Conservation (phyloP, 106 monocot species). For the Platanthera guangdongensis region DNA sequence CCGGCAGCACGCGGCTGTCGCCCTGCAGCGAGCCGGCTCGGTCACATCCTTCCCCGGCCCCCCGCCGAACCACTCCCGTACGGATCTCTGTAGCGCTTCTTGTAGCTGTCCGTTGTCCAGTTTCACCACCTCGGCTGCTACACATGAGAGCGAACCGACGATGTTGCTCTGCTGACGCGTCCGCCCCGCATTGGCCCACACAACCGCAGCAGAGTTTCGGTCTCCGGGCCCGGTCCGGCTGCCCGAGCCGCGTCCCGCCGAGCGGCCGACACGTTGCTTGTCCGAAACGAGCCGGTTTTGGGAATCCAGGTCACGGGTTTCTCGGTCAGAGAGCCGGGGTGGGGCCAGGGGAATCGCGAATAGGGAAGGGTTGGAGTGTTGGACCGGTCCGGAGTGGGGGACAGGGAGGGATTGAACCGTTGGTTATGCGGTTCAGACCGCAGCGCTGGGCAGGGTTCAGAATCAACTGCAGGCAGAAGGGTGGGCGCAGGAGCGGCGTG, state of each 20-base stretch:
- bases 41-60: constrained; percentile 1
- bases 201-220: background rate
- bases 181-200: background rate
- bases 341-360: constrained; percentile 2
- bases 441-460: background rate
- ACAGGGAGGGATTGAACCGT: background rate
- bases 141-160: constrained; percentile 8
- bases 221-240: background rate
- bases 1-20: constrained; percentile 8
- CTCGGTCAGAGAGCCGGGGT: constrained; percentile 2
- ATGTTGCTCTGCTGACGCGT: background rate
- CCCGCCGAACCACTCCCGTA: background rate
- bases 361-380: background rate
- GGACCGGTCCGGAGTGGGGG: background rate
- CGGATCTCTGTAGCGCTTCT: background rate
- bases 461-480: background rate
- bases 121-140: background rate
- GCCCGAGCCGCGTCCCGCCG: background rate
- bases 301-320: constrained; percentile 9
- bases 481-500: background rate
- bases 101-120: background rate
- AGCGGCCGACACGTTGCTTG: background rate
- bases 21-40: background rate
- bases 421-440: background rate
- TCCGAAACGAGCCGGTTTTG: background rate